Evolutionary conservation across 768 basidiomycete species (phyloP).

Genomic region (Tricholoma saponaceum): DNA sequence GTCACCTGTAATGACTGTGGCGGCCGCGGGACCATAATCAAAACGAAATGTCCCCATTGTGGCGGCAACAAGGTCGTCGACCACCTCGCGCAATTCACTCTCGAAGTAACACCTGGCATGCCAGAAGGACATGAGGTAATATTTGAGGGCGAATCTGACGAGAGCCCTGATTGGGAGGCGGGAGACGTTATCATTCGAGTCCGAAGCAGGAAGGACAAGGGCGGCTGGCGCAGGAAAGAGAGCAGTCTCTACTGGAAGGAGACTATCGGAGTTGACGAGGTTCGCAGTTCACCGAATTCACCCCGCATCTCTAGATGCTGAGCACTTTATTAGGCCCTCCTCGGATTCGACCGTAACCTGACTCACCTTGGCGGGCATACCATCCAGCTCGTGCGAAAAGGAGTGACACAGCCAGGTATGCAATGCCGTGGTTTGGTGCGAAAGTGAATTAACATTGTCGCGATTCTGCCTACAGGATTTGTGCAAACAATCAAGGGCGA

Average conservation of each 20-base stretch:
- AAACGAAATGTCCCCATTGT: slow-evolving; percentile 78
- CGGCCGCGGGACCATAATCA: slow-evolving; percentile 80
- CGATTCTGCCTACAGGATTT: slow-evolving; percentile 47
- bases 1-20: slow-evolving; percentile 78
- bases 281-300: slow-evolving; percentile 26
- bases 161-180: slow-evolving; percentile 92
- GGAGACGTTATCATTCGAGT: slow-evolving; percentile 91
- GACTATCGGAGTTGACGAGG: slow-evolving; percentile 89
- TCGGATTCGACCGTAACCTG: slow-evolving; percentile 92
- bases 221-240: slow-evolving; percentile 88
- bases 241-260: slow-evolving; percentile 89
- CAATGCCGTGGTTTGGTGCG: background rate
- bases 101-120: slow-evolving; percentile 84
- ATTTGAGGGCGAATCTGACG: slow-evolving; percentile 96
- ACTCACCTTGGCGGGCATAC: slow-evolving; percentile 89
- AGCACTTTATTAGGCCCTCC: slow-evolving; percentile 61
- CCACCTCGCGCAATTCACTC: slow-evolving; percentile 74
- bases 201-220: slow-evolving; percentile 69
- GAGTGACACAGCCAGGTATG: slow-evolving; percentile 90
- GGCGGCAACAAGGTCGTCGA: slow-evolving; percentile 77
- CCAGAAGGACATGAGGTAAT: slow-evolving; percentile 92
- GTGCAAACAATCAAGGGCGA: slow-evolving; percentile 85
- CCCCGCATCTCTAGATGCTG: background rate
- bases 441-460: background rate
- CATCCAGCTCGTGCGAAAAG: slow-evolving; percentile 63